phyloP scores from a whole-genome alignment of 208 protist genomes.

The Leishmania gerbilli region DNA sequence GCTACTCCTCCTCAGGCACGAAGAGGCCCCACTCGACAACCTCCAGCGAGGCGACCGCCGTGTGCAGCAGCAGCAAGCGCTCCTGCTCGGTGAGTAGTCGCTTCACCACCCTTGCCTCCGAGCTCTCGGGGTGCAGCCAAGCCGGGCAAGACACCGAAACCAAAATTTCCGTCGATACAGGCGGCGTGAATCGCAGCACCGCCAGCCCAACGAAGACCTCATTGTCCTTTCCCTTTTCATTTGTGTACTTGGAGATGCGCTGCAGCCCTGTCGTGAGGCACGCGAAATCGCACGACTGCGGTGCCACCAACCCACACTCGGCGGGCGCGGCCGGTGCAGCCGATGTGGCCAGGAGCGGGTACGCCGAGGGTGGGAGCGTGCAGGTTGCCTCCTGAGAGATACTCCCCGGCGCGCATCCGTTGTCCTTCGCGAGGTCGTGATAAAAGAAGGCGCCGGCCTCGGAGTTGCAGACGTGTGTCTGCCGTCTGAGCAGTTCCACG shows the following conservation, averaged over 20 bases:
- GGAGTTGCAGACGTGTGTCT: slow-evolving; percentile 41
- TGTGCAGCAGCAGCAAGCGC: slow-evolving; percentile 31
- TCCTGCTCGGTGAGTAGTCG: slow-evolving; percentile 47
- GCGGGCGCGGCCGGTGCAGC: not conserved
- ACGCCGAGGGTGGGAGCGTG: slow-evolving; percentile 27
- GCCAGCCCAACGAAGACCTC: slow-evolving; percentile 57
- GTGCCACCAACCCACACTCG: not conserved
- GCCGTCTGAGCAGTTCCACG: slow-evolving; percentile 67
- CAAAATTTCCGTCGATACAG: slow-evolving; percentile 62
- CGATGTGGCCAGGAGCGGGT: slow-evolving; percentile 34
- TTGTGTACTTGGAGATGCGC: slow-evolving; percentile 71
- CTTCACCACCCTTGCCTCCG: slow-evolving; percentile 51
- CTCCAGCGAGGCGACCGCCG: slow-evolving; percentile 39
- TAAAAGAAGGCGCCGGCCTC: slow-evolving; percentile 65
- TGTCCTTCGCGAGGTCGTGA: slow-evolving; percentile 62
- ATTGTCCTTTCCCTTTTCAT: slow-evolving; percentile 74
- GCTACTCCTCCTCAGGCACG: slow-evolving; percentile 48
- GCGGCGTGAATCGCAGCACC: slow-evolving; percentile 63
- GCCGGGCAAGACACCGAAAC: slow-evolving; percentile 65
- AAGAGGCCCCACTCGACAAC: slow-evolving; percentile 72
- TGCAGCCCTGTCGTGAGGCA: slow-evolving; percentile 51
- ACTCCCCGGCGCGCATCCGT: slow-evolving; percentile 39
- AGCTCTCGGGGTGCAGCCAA: slow-evolving; percentile 55
- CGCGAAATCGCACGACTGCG: slow-evolving; percentile 46
- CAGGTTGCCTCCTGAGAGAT: slow-evolving; percentile 4